Conservation (phyloP, 495 filamentous ascomycete species). For the Usnea hakonensis region DNA sequence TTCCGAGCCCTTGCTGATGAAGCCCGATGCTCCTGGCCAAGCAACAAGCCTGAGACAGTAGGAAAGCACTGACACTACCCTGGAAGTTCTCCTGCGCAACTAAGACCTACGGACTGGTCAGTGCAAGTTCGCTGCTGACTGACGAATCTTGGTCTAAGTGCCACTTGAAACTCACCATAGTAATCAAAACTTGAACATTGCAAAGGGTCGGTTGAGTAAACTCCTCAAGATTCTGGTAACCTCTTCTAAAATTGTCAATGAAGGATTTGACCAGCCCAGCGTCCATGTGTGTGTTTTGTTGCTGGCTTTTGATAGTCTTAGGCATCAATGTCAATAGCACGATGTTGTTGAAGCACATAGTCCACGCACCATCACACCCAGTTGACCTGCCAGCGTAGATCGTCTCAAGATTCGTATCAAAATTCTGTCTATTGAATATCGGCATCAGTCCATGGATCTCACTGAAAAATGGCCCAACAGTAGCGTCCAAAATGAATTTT, state of each 20-base stretch:
- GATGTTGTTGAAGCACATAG: conserved; percentile 1
- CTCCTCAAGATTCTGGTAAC: background rate
- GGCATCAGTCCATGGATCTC: background rate
- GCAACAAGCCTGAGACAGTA: background rate
- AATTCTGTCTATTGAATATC: background rate
- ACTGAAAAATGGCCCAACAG: background rate
- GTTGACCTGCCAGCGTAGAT: background rate
- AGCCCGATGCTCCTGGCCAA: background rate
- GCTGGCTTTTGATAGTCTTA: background rate
- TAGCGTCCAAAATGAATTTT: background rate
- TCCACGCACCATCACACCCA: background rate
- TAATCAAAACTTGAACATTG: background rate
- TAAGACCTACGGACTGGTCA: background rate
- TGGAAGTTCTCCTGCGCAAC: conserved; percentile 3
- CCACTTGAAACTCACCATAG: background rate
- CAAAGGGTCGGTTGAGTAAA: background rate
- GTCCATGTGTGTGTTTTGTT: background rate
- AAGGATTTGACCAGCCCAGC: background rate
- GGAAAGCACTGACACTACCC: background rate
- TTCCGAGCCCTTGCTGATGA: background rate
- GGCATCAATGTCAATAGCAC: background rate
- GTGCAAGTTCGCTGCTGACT: background rate
- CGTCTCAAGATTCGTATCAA: background rate
- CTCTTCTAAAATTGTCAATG: background rate
- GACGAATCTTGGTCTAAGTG: background rate